Conservation (phyloP, 106 monocot genomes). For the Apostasia ramifera region DNA sequence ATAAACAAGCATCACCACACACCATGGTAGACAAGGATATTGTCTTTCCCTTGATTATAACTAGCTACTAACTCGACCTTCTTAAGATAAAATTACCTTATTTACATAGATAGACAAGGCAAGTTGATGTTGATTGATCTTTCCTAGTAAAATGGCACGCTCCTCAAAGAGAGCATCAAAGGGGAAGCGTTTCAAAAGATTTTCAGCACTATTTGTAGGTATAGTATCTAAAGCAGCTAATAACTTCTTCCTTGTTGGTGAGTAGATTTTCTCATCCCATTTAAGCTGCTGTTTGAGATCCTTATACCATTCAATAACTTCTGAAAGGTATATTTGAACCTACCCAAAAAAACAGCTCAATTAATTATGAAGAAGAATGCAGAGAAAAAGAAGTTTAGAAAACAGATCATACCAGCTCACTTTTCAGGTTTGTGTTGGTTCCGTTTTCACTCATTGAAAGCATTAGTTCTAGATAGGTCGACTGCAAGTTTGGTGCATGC, state of each 20-base stretch:
- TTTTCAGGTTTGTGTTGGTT: slow-evolving; percentile 74
- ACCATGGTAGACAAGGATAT: not conserved
- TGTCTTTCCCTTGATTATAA: too few relatives aligned
- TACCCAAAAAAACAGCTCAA: slow-evolving; percentile 21
- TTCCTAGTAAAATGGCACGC: slow-evolving; percentile 81
- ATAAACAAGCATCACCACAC: not conserved
- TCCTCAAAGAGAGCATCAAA: slow-evolving; percentile 84
- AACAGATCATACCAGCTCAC: slow-evolving; percentile 59
- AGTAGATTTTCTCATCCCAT: slow-evolving; percentile 78
- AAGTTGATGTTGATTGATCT: slow-evolving; percentile 85
- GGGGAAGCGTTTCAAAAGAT: slow-evolving; percentile 76
- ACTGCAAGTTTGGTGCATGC: slow-evolving; percentile 92
- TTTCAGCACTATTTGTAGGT: slow-evolving; percentile 60
- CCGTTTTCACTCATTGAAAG: slow-evolving; percentile 80
- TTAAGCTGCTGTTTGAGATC: slow-evolving; percentile 65
- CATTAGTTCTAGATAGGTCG: slow-evolving; percentile 96
- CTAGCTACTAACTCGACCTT: not conserved
- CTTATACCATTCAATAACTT: slow-evolving; percentile 88
- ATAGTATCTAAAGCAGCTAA: slow-evolving; percentile 68
- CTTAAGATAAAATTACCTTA: slow-evolving; percentile 40
- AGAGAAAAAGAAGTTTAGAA: not conserved
- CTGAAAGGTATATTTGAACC: slow-evolving; percentile 98
- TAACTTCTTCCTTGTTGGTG: slow-evolving; percentile 76
- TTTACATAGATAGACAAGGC: slow-evolving; percentile 90
- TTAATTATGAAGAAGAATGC: slow-evolving; percentile 1